Base-by-base conservation (phyloP, 2,329 filamentous ascomycete genomes). In the Colletotrichum sojae region DNA sequence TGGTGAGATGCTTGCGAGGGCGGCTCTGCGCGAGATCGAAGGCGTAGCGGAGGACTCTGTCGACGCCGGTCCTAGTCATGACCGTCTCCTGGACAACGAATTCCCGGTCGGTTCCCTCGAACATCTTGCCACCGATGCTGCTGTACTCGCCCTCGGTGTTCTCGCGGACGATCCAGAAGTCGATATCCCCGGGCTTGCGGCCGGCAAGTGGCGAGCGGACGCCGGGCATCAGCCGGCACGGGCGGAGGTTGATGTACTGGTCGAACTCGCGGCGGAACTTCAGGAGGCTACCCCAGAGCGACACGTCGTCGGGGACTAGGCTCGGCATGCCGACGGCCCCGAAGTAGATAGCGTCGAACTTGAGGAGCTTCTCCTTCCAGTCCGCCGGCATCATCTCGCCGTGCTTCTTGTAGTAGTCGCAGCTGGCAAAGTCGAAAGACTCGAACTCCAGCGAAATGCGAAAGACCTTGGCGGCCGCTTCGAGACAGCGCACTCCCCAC, bases 101-200 rank as follows among this genome's bases (percentile, higher is more conserved):
- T 75, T 91, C 89, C 88, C 89, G 90, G 0, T 86, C 82, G 63
- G 84, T 81, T 9, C 88, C 86, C 2, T 80, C 78, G 77, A 91
- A 89, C 0, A 88, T 89, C 0, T 88, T 84, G 0, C 90, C 90
- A 1, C 89, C 89, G 67, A 91, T 88, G 0, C 89, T 89, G 1
- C 89, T 88, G 70, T 91, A 91, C 73, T 91, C 89, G 60, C 89
- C 89, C 72, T 91, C 89, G 27, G 86, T 89, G 77, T 91, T 91
- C 78, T 91, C 90, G 25, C 89, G 87, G 48, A 91, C 80, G 62
- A 91, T 90, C 10, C 91, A 87, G 88, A 89, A 91, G 78, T 91
- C 88, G 0, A 91, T 69, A 60, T 90, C 86, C 0, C 86, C 86
- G 0, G 82, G 78, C 70, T 81, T 78, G 74, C 86, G 80, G 76